phyloP scores from a whole-genome alignment of 2,329 filamentous ascomycete genomes.

The Cryphonectria japonica region DNA sequence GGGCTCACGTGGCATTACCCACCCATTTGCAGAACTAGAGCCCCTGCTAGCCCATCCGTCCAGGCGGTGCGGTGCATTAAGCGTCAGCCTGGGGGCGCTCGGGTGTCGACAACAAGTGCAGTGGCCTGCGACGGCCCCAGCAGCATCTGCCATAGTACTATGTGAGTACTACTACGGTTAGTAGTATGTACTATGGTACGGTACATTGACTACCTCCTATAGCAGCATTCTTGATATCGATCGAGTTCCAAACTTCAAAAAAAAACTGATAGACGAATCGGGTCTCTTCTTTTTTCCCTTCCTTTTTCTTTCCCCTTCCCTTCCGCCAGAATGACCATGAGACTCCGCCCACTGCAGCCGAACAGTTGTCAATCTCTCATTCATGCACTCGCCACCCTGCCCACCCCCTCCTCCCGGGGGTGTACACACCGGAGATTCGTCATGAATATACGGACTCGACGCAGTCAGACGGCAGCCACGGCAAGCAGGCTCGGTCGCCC shows the following conservation, averaged over 20 bases:
- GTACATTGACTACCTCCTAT: neutral
- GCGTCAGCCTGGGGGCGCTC: neutral
- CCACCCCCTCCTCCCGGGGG: neutral
- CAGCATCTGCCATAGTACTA: neutral
- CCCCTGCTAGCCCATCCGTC: conserved; percentile 18
- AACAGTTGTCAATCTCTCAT: neutral
- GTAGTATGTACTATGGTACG: neutral
- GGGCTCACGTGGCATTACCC: conserved; percentile 30
- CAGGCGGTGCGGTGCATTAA: conserved; percentile 6
- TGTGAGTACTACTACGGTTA: neutral
- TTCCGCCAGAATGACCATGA: neutral
- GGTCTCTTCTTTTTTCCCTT: neutral
- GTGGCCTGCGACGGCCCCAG: neutral
- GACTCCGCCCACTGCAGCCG: neutral
- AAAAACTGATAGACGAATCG: neutral
- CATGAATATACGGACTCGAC: conserved; percentile 15
- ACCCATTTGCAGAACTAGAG: conserved; percentile 27
- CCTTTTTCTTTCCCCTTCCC: neutral
- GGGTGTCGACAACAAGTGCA: neutral
- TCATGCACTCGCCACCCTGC: neutral
- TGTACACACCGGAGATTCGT: conserved; percentile 8
- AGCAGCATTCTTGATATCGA: neutral
- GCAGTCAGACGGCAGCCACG: conserved; percentile 27
- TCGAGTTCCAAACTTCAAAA: neutral
- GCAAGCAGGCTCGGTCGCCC: conserved; percentile 25